phyloP scores from a whole-genome alignment of 2,329 filamentous ascomycete species.

The Beauveria varroae region DNA sequence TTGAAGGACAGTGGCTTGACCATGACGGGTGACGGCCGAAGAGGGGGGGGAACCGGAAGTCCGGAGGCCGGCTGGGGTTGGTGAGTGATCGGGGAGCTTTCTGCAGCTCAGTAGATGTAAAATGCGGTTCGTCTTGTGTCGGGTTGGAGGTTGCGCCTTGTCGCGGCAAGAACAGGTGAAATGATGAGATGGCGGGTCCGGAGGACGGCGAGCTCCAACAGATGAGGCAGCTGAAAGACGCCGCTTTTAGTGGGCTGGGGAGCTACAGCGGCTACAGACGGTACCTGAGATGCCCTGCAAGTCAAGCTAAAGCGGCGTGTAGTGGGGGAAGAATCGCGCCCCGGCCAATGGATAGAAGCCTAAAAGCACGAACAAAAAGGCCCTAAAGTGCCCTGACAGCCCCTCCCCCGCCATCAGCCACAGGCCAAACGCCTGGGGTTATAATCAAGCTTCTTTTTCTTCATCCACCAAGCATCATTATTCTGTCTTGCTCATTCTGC shows the following conservation, averaged over 20 bases:
- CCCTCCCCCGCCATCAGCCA: conserved; percentile 9
- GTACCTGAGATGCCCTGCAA: neutral
- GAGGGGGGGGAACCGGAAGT: neutral
- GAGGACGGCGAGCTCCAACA: conserved; percentile 28
- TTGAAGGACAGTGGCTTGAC: conserved; percentile 92
- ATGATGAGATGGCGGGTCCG: conserved; percentile 12
- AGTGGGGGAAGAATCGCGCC: neutral
- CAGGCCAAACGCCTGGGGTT: neutral
- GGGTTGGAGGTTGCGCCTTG: neutral
- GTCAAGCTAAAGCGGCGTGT: neutral
- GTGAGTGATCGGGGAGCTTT: neutral
- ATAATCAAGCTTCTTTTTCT: neutral
- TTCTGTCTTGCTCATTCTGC: neutral
- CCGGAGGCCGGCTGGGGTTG: neutral
- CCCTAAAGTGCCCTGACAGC: neutral
- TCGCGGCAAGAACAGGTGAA: conserved; percentile 1
- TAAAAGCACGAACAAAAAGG: neutral
- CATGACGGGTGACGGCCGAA: conserved; percentile 41
- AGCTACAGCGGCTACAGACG: too few relatives aligned
- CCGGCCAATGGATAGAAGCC: neutral
- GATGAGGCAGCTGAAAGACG: neutral
- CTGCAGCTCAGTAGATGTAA: neutral
- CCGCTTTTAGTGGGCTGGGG: neutral
- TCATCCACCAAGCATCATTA: neutral
- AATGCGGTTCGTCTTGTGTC: neutral